Conservation (phyloP, 1,284 basidiomycete genomes). For the Rhodotorula sp. region DNA sequence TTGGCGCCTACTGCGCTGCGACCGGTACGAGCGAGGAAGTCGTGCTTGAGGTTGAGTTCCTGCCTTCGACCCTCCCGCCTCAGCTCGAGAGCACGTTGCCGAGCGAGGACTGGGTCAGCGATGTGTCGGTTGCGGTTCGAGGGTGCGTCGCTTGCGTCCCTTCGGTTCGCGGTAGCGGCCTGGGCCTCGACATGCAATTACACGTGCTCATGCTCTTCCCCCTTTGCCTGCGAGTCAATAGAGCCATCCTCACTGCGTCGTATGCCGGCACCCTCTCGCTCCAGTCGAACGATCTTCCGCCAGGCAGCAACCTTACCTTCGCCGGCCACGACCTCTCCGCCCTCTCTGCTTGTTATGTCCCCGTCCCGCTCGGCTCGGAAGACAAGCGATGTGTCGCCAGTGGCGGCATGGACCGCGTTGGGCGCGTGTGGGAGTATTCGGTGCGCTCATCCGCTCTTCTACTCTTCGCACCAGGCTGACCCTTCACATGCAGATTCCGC, state of each 20-base stretch:
- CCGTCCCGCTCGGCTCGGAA: slow-evolving; percentile 49
- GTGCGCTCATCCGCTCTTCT: background rate
- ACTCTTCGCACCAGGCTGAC: background rate
- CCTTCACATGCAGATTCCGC: slow-evolving; percentile 61
- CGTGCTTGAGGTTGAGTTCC: slow-evolving; percentile 90
- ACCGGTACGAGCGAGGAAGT: slow-evolving; percentile 65
- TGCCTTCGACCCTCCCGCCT: slow-evolving; percentile 88
- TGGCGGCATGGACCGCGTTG: slow-evolving; percentile 78
- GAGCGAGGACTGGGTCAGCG: slow-evolving; percentile 93
- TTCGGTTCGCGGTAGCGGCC: slow-evolving; percentile 4
- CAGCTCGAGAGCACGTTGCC: slow-evolving; percentile 75
- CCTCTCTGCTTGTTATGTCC: slow-evolving; percentile 68
- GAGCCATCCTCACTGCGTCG: slow-evolving; percentile 50
- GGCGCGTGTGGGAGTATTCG: slow-evolving; percentile 47
- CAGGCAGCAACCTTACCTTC: slow-evolving; percentile 52
- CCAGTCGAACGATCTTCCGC: slow-evolving; percentile 41
- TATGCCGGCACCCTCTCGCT: slow-evolving; percentile 50
- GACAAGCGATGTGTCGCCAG: slow-evolving; percentile 63
- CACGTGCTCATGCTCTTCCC: slow-evolving; percentile 6
- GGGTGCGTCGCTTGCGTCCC: slow-evolving; percentile 60
- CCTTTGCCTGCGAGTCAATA: slow-evolving; percentile 16
- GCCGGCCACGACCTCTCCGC: slow-evolving; percentile 67
- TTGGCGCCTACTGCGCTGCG: slow-evolving; percentile 76
- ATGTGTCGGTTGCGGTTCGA: slow-evolving; percentile 67
- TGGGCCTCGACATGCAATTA: slow-evolving; percentile 2